Percentiles rank a stretch among this genome's conserved stretches.
Evolutionary conservation across 2,329 filamentous ascomycete species (phyloP).

Genomic region (Fusarium tricinctum): DNA sequence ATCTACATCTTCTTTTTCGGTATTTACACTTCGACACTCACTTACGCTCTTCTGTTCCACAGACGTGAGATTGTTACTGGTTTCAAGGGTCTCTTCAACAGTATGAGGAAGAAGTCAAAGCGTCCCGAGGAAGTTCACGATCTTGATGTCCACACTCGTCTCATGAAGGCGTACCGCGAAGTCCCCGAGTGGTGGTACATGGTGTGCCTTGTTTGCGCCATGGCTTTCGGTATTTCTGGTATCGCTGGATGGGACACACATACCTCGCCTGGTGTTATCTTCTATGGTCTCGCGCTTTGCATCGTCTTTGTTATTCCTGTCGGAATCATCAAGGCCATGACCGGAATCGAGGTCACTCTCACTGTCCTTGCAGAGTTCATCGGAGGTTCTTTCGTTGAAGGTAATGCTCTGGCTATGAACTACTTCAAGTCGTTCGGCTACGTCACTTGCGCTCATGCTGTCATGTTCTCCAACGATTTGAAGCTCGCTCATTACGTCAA

Average conservation of each 20-base stretch:
- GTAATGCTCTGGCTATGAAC: slow-evolving; percentile 67
- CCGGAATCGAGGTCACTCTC: slow-evolving; percentile 65
- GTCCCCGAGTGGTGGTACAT: slow-evolving; percentile 70
- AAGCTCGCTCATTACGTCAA: slow-evolving; percentile 70
- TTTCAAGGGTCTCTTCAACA: slow-evolving; percentile 62
- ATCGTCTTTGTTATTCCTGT: slow-evolving; percentile 66
- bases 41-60: slow-evolving; percentile 66
- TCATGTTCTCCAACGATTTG: slow-evolving; percentile 64
- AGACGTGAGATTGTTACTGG: slow-evolving; percentile 65
- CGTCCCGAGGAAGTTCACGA: slow-evolving; percentile 54
- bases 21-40: slow-evolving; percentile 66
- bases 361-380: slow-evolving; percentile 69
- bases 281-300: slow-evolving; percentile 65
- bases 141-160: slow-evolving; percentile 63
- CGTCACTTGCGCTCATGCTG: slow-evolving; percentile 65
- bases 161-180: slow-evolving; percentile 63
- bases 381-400: slow-evolving; percentile 64
- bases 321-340: slow-evolving; percentile 68
- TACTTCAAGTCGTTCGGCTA: slow-evolving; percentile 68
- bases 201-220: slow-evolving; percentile 58
- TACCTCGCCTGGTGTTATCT: slow-evolving; percentile 65
- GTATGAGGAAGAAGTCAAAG: slow-evolving; percentile 61
- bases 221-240: slow-evolving; percentile 62
- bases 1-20: slow-evolving; percentile 70
- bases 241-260: slow-evolving; percentile 65